Conservation (phyloP, 2,329 filamentous ascomycete species). For the Cladosporium colombiae region DNA sequence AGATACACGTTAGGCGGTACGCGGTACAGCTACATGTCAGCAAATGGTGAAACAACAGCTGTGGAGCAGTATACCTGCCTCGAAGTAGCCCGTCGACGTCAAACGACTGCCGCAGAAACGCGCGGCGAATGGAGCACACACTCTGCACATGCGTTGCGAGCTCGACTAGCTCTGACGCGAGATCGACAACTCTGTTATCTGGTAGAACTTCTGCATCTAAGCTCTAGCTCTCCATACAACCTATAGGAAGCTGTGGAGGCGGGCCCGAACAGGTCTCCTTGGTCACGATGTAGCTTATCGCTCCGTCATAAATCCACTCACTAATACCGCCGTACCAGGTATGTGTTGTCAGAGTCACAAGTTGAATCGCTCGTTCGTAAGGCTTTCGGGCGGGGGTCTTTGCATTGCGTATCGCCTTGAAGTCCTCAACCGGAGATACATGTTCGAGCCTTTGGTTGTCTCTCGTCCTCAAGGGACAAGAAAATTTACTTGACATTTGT, state of each 20-base stretch:
- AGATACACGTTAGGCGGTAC: background rate
- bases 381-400: background rate
- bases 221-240: background rate
- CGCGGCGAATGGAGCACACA: constrained; percentile 4
- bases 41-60: background rate
- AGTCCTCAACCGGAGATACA: background rate
- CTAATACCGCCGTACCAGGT: background rate
- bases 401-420: background rate
- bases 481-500: background rate
- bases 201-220: background rate
- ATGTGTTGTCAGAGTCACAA: background rate
- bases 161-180: background rate
- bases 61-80: background rate
- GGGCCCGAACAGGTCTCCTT: background rate
- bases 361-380: background rate
- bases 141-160: constrained; percentile 1
- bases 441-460: background rate
- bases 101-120: background rate
- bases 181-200: background rate
- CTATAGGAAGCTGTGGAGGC: background rate
- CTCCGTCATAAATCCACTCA: background rate
- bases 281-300: background rate
- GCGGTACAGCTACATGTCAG: background rate
- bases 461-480: background rate
- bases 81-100: background rate